Conservation (phyloP, 2,329 filamentous ascomycete genomes). For the Xylariaceae sp. region DNA sequence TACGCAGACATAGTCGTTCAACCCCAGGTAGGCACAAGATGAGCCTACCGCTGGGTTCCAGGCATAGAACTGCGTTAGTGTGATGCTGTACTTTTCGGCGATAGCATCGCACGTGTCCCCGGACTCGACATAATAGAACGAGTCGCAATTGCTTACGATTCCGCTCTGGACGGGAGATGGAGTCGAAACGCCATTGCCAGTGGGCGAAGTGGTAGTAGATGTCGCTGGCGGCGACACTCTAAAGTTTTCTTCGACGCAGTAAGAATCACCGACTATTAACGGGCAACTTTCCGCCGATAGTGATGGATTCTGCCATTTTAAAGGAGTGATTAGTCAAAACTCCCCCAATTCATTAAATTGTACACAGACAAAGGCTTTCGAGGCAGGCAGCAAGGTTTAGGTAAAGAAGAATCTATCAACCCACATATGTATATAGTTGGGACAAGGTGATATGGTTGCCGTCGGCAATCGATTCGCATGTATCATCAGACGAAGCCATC, state of each 20-base stretch:
- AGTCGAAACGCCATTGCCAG: constrained; percentile 19
- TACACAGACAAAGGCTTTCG: too few species aligned
- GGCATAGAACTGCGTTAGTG: neutral
- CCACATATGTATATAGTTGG: neutral
- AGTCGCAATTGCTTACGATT: constrained; percentile 1
- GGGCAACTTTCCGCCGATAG: constrained; percentile 4
- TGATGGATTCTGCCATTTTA: constrained; percentile 26
- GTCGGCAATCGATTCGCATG: constrained; percentile 11
- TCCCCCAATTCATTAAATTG: too few species aligned
- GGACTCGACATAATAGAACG: neutral
- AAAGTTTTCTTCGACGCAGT: constrained; percentile 25
- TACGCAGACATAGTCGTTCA: constrained; percentile 1
- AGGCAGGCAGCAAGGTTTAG: neutral
- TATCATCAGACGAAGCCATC: constrained; percentile 10
- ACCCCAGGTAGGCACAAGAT: neutral
- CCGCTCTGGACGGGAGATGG: constrained; percentile 14
- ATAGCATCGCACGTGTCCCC: constrained; percentile 2
- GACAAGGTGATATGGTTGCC: constrained; percentile 1
- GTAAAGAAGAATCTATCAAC: constrained; percentile 4
- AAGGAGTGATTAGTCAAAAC: too few species aligned
- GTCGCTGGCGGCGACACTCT: neutral
- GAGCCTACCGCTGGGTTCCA: constrained; percentile 14
- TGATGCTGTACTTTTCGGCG: neutral
- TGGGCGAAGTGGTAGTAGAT: constrained; percentile 9
- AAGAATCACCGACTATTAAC: constrained; percentile 15